Evolutionary conservation across 1,139 yeast species (phyloP), one percentile per base, ranked within the genome.

Genomic region (Geotrichum europaeum): DNA sequence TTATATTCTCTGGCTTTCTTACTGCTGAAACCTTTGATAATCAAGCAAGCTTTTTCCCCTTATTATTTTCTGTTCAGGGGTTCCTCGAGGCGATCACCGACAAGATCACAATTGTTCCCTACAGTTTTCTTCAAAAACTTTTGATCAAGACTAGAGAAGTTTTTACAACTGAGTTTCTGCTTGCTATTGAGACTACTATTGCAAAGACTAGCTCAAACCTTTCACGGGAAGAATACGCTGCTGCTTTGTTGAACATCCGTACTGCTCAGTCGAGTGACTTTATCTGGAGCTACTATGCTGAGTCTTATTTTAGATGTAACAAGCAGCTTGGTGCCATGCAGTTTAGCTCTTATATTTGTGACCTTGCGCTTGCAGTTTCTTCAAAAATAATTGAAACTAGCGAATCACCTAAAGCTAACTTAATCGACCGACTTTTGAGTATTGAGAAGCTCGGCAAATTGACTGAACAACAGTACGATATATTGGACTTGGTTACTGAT

Each of bases 21-120:
- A 50, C 50, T 15, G 57, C 54, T 7, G 54, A 28, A 4, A 56
- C 55, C 5, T 57, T 55, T 25, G 50, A 53, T 12, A 53, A 57
- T 74, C 76, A 75, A 78, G 77, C 65, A 72, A 75, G 61, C 49
- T 75, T 72, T 28, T 67, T 73, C 51, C 69, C 75, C 1, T 64
- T 68, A 51, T 63, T 73, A 76, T 71, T 76, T 76, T 72, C 78
- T 0, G 58, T 75, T 45, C 74, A 70, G 53, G 79, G 79, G 20
- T 75, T 74, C 51, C 57, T 76, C 55, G 70, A 70, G 51, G 77
- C 77, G 3, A 60, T 73, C 30, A 61, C 67, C 6, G 56, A 49
- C 5, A 55, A 58, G 51, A 62, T 62, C 49, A 32, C 40, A 18
- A 47, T 50, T 15, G 57, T 58, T 18, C 61, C 64, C 43, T 53